Base-by-base conservation (phyloP, 2,329 filamentous ascomycete species). In the Davidsoniella australis region DNA sequence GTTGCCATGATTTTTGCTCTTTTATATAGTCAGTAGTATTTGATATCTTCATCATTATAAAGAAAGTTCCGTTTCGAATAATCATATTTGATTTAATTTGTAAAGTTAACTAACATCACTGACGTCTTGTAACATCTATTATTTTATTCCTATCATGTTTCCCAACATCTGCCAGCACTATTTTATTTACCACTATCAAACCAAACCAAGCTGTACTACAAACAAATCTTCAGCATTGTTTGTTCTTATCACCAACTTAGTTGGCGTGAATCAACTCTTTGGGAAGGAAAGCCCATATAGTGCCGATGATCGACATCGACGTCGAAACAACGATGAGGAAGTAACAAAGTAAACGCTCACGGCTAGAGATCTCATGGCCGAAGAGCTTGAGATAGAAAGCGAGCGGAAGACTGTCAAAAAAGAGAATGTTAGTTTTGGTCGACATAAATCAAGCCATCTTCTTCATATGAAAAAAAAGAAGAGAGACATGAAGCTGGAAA, bases 351-450 rank as follows among this genome's bases (percentile, higher is more conserved):
- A 75, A 61, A 57, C 75, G 78, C 64, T 94, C 85, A 18, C 61
- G 60, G 1, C 62, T 56, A 1, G 70, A 66, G 42, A 95, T 76
- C 53, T 89, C 79, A 45, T 77, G 72, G 43, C 79, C 78, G 61
- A 94, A 96, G 1, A 96, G 76, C 65, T 88, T 94, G 50, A 96
- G 66, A 60, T 96, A 87, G 61, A 98, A 96, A 4, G 80, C 74
- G 29, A 94, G 68, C 0, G 89, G 91, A 46, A 98, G 63, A 16
- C 68, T 71, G 37, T 8, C 23, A 24, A 24, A 20, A 53, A 41
- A 18, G 24, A 43, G 5, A 24, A 37, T 14, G 38, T 48, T 42
- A 48, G 46, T 42, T 16, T 17, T 17, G 39, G 38, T 6, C 2
- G 9, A 20, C 14, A 17, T 12, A 41, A n/a, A 16, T 12, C 39